phyloP scores from a whole-genome alignment of 179 eudicot genomes.

The Carnegiea gigantea region DNA sequence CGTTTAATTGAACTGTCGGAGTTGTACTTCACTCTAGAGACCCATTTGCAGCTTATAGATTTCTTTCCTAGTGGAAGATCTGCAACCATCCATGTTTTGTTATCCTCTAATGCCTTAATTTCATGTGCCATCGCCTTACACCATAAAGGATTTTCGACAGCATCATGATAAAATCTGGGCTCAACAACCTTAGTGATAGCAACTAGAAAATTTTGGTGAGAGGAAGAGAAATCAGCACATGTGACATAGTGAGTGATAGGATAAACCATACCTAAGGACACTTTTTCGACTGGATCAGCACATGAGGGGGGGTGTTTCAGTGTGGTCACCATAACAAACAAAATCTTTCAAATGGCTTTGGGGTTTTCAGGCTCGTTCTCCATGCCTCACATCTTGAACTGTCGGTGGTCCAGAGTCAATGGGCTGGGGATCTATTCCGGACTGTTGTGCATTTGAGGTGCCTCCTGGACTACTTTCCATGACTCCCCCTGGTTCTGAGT shows the following conservation, averaged over 20 bases:
- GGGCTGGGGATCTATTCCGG: no score
- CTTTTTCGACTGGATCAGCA: background rate
- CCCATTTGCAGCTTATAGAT: background rate
- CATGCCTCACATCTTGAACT: background rate
- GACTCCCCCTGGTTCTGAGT: no score
- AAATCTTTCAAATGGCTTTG: background rate
- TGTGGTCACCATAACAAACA: background rate
- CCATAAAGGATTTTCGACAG: background rate
- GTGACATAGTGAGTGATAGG: background rate
- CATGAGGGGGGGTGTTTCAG: background rate
- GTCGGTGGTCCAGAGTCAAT: no score
- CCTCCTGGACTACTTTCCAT: no score
- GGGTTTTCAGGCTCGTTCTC: background rate
- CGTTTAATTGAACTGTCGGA: background rate
- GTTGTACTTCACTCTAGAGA: background rate
- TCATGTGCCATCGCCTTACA: background rate
- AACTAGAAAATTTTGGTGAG: background rate
- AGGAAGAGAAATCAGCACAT: background rate
- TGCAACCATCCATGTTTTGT: background rate
- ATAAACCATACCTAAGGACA: background rate
- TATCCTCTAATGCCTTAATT: background rate
- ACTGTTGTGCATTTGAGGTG: no score
- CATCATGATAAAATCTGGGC: background rate
- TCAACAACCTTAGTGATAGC: background rate
- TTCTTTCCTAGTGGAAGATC: background rate